These are phyloP conservation scores for Tuber indicum DNA, from an alignment of 495 filamentous ascomycete species.

Conservation along the genomic window DNA sequence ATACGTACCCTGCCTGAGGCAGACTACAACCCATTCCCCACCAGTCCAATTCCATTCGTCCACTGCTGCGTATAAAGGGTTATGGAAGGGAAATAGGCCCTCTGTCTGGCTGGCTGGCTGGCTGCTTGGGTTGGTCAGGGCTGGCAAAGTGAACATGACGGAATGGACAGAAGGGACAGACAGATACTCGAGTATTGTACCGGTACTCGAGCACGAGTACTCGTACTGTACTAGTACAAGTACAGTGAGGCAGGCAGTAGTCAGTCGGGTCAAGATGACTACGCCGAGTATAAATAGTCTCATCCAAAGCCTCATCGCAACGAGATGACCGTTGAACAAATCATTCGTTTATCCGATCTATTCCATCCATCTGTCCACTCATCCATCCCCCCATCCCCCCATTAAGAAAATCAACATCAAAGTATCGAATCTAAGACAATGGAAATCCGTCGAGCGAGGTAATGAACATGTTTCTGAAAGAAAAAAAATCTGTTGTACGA, in stretches of 20 bases:
- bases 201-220: not conserved
- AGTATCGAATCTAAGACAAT: not conserved
- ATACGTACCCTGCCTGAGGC: not conserved
- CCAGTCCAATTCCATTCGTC: not conserved
- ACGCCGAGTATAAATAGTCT: slow-evolving; percentile 1
- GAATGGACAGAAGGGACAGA: not conserved
- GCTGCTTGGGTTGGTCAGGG: not conserved
- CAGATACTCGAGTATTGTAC: not conserved
- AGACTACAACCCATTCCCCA: not conserved
- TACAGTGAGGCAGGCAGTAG: not conserved
- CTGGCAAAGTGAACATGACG: not conserved
- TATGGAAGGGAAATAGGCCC: not conserved
- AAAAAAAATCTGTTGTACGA: no score
- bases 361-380: not conserved
- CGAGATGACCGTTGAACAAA: slow-evolving; percentile 4
- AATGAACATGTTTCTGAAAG: not conserved
- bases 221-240: no score
- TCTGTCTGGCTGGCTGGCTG: not conserved
- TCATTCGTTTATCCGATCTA: slow-evolving; percentile 1
- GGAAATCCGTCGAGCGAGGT: not conserved
- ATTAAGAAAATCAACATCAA: not conserved
- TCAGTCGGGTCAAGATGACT: not conserved
- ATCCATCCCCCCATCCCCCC: not conserved
- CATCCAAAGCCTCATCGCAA: slow-evolving; percentile 1
- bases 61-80: not conserved